phyloP scores from a whole-genome alignment of 192 early-diverging fungal genomes.

The Coemansia guatemalensis region DNA sequence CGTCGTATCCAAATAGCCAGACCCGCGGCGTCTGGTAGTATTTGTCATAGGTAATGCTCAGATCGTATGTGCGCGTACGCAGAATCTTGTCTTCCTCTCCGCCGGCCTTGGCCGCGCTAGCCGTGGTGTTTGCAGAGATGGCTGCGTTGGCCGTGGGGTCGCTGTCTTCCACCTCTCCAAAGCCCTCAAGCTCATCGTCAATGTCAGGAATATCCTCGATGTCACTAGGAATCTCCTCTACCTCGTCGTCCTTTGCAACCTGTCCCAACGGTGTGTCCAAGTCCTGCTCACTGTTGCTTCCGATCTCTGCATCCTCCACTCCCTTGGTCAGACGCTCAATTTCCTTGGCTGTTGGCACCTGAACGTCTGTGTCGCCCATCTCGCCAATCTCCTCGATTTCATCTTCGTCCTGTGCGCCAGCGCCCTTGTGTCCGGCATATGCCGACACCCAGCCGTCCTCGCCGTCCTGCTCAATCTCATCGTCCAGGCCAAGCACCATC shows the following conservation, averaged over 20 bases:
- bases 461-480: conserved; percentile 60
- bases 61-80: conserved; percentile 92
- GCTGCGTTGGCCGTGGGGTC: conserved; percentile 76
- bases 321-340: conserved; percentile 64
- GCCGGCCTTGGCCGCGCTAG: not conserved
- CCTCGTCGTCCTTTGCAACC: conserved; percentile 54
- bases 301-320: conserved; percentile 62
- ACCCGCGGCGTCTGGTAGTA: conserved; percentile 98
- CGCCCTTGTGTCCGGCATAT: conserved; percentile 59
- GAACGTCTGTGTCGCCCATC: conserved; percentile 34
- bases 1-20: conserved; percentile 97
- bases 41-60: conserved; percentile 99
- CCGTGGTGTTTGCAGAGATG: conserved; percentile 19
- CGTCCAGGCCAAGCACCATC: conserved; percentile 42
- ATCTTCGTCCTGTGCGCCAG: conserved; percentile 42
- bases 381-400: conserved; percentile 62
- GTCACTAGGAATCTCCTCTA: conserved; percentile 76
- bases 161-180: conserved; percentile 71
- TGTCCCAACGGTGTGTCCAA: conserved; percentile 51
- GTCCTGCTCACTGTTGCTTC: conserved; percentile 33
- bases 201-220: conserved; percentile 93
- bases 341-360: conserved; percentile 48
- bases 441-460: conserved; percentile 87
- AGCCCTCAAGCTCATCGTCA: conserved; percentile 68
- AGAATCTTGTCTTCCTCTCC: conserved; percentile 76